Percentiles rank a stretch among this genome's conserved stretches.
phyloP scores from a whole-genome alignment of 345 rosid species.

The Luvunga scandens region DNA sequence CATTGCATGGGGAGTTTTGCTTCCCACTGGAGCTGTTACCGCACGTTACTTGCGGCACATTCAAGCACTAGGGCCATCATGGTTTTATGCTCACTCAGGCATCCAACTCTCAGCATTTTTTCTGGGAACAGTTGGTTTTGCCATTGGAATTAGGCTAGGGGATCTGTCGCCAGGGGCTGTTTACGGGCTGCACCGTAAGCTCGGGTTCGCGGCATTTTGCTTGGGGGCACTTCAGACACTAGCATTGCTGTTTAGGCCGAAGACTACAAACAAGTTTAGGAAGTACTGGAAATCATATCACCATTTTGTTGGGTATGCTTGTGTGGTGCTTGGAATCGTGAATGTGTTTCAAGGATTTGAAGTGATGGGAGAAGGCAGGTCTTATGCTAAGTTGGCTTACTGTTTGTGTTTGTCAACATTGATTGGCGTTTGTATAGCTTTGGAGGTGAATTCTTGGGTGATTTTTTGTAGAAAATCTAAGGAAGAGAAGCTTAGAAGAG shows the following conservation, averaged over 20 bases:
- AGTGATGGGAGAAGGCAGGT: conserved; percentile 73
- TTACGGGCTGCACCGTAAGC: conserved; percentile 71
- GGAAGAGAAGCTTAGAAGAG: conserved; percentile 88
- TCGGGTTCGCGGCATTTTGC: conserved; percentile 66
- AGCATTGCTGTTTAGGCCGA: conserved; percentile 81
- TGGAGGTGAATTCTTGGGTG: conserved; percentile 97
- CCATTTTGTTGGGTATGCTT: conserved; percentile 88
- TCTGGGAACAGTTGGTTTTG: conserved; percentile 72
- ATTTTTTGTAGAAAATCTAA: conserved; percentile 87
- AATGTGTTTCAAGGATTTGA: conserved; percentile 95
- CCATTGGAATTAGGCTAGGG: conserved; percentile 72
- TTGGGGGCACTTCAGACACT: conserved; percentile 69
- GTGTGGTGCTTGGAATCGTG: conserved; percentile 91
- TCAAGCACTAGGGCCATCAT: conserved; percentile 66
- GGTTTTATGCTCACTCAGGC: conserved; percentile 86
- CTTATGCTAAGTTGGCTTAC: conserved; percentile 65
- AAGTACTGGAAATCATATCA: conserved; percentile 97
- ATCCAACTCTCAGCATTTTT: conserved; percentile 55
- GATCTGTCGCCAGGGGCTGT: conserved; percentile 61
- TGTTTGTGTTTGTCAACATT: conserved; percentile 74
- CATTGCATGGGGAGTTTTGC: conserved; percentile 70
- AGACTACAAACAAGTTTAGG: conserved; percentile 78
- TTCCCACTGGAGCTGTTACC: conserved; percentile 64
- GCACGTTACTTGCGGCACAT: conserved; percentile 78
- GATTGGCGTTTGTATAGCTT: conserved; percentile 70